phyloP scores from a whole-genome alignment of 2,329 filamentous ascomycete species.

The Bipolaris victoriae region DNA sequence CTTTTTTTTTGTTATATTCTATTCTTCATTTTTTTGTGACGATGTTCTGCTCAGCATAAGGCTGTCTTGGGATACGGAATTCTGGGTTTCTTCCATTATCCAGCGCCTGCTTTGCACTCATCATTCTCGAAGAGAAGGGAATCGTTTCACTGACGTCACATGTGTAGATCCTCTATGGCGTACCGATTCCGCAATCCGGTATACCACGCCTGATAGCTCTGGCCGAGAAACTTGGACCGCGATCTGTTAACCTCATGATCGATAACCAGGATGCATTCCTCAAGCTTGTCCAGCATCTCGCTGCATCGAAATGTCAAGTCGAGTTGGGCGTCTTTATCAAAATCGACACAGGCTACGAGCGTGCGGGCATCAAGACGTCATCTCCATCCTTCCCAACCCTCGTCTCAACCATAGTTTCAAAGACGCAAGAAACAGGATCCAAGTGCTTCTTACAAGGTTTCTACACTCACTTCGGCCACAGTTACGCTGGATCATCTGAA shows the following conservation, averaged over 20 bases:
- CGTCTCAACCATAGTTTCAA: conserved; percentile 54
- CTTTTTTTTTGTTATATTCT: neutral
- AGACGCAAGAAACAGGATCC: conserved; percentile 20
- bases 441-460: conserved; percentile 62
- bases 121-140: neutral
- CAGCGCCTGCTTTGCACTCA: too few relatives aligned
- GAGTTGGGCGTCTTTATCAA: conserved; percentile 69
- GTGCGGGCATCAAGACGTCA: conserved; percentile 68
- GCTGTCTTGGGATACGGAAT: too few relatives aligned
- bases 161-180: conserved; percentile 69
- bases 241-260: conserved; percentile 68
- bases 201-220: conserved; percentile 66
- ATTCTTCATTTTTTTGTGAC: neutral
- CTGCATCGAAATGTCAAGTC: conserved; percentile 37
- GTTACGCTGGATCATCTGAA: conserved; percentile 64
- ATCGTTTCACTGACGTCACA: neutral
- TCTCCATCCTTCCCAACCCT: conserved; percentile 57
- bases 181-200: conserved; percentile 69
- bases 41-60: neutral
- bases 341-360: conserved; percentile 74
- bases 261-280: conserved; percentile 65
- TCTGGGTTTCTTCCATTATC: neutral
- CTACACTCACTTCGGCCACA: conserved; percentile 76
- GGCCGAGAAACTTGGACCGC: conserved; percentile 59
- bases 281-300: conserved; percentile 43